Evolutionary conservation across 1,284 basidiomycete species (phyloP), one percentile per base, ranked within the genome.

Genomic region (Heimioporus retisporus): DNA sequence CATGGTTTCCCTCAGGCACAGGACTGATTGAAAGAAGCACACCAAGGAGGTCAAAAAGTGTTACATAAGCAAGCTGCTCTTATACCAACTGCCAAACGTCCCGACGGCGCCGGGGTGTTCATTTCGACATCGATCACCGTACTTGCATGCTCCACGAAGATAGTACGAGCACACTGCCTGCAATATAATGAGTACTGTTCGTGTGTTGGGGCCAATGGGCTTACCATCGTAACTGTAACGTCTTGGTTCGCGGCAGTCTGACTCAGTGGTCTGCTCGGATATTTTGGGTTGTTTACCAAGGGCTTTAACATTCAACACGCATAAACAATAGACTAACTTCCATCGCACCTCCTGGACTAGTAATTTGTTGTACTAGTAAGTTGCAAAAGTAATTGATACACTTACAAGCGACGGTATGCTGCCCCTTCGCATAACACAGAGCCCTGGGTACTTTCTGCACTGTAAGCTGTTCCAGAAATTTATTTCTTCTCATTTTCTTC

Each of bases 141-240:
- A 95, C 72, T 82, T 86, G 81, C 93, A 94, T 61, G 81, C 74
- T 3, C 93, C 93, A 31, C 88, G 87, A 59, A 92, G 77, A 73
- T 85, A 94, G 76, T 82, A 94, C 65, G 84, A 81, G 73, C 93
- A 95, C 5, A 88, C 81, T 6, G 68, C 1, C 76, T 80, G 54
- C 55, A 15, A 55, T 40, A 56, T 15, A 4, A 55, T 74, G 21
- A 76, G 44, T 14, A 59, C 15, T 48, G 7, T 5, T 55, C 18
- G 43, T 14, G 10, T 42, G n/a, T 31, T 25, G 35, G 35, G 44
- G 6, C 7, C 4, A n/a, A n/a, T 42, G 6, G 18, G 18, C 42
- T 67, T 62, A 69, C 78, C 74, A 77, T 78, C 25, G 60, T 61
- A 59, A 44, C 31, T 51, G 31, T 50, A 51, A 53, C 8, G 11